Evolutionary conservation across 768 basidiomycete genomes (phyloP), one percentile per base, ranked within the genome.

Genomic region (Russula griseocarnosa): DNA sequence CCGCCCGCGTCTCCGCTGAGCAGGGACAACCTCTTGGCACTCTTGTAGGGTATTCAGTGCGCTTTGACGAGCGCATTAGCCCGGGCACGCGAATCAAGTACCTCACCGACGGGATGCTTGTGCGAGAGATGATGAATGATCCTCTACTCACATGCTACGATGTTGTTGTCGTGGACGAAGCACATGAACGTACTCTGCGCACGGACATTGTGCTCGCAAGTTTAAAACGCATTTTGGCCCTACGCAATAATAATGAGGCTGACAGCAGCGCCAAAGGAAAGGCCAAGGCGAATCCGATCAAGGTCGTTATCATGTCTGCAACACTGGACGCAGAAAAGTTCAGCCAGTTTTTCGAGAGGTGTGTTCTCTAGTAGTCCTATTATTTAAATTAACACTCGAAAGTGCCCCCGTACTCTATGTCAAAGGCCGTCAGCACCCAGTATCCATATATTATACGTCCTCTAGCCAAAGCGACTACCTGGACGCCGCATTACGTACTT

Each of bases 71-170:
- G 71, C 77, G 82, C 22, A 83, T 81, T 14, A 79, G 85, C 11
- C 71, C 82, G 0, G 78, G 83, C 2, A 99, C 97, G 4, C 83
- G 87, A 54, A 90, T 98, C 76, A 98, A 98, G 76, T 99, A 94
- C 72, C 82, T 97, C 75, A 98, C 95, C 60, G 97, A 99, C 70
- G 97, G 97, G 66, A 98, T 98, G 91, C 86, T 98, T 68, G 88
- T 95, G 49, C 85, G 94, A 49, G 97, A 99, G 79, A 83, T 95
- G 55, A 81, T 95, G 65, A 84, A 83, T 49, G 93, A 95, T 72
- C 79, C 84, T 18, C 73, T 88, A 36, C 79, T 98, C 52, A 85
- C 84, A 58, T 81, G 81, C 62, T 99, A 98, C 76, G 89, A 90
- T 71, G 84, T 94, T 34, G 80, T 99, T 58, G 81, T 98, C 61